These are phyloP conservation scores for Cercospora sp. DNA, from an alignment of 2,329 filamentous ascomycete species.

Conservation along the genomic window DNA sequence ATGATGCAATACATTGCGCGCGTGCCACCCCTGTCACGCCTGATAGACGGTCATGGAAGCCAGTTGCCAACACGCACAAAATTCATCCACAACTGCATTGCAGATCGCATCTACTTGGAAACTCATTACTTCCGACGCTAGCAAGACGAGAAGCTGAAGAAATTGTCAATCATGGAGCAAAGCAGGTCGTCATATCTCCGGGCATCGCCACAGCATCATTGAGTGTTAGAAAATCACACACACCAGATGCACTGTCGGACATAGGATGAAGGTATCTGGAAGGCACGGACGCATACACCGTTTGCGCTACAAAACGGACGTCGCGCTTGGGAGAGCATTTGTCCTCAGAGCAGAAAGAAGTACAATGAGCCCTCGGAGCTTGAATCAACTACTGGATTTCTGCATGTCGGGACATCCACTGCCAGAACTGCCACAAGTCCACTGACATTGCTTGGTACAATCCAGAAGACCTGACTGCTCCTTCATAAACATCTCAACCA, in stretches of 20 bases:
- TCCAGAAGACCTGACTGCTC: neutral
- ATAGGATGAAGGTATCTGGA: neutral
- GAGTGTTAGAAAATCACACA: neutral
- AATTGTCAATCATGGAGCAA: neutral
- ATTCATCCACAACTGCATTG: neutral
- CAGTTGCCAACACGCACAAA: neutral
- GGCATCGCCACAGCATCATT: neutral
- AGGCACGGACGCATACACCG: neutral
- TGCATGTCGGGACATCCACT: neutral
- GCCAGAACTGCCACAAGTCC: neutral
- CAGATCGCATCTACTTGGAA: neutral
- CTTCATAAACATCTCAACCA: constrained; percentile 38
- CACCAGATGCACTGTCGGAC: neutral
- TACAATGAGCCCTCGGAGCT: neutral
- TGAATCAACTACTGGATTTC: neutral
- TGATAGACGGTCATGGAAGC: neutral
- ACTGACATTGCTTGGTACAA: neutral
- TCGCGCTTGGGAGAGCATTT: neutral
- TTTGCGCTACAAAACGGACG: neutral
- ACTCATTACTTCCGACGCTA: neutral
- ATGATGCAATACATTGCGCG: constrained; percentile 11
- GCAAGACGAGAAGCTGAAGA: neutral
- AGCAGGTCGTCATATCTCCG: neutral
- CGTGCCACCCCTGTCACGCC: neutral
- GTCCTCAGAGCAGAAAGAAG: neutral